Evolutionary conservation across 768 basidiomycete species (phyloP).

Genomic region (Termitomyces sp.): DNA sequence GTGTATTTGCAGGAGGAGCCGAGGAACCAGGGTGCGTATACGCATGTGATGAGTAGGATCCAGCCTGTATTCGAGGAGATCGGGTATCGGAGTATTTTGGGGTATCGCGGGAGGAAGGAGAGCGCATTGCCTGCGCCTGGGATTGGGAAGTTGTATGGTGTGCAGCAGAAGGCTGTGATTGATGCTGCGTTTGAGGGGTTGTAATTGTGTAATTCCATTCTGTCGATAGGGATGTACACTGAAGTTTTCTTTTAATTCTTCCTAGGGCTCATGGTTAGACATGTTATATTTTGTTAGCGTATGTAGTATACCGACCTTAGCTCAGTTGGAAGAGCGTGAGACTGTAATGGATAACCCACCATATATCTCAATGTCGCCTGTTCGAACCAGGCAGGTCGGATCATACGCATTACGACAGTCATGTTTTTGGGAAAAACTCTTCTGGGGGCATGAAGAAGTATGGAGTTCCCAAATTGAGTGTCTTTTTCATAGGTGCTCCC

Average conservation of each 20-base stretch:
- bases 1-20: slow-evolving; percentile 87
- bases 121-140: slow-evolving; percentile 77
- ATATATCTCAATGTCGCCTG: slow-evolving; percentile 6
- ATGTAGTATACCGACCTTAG: background rate
- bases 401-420: too few relatives aligned
- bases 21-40: slow-evolving; percentile 79
- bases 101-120: slow-evolving; percentile 63
- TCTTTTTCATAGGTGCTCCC: too few relatives aligned
- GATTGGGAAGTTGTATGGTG: slow-evolving; percentile 59
- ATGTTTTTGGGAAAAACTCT: too few relatives aligned
- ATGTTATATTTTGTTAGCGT: fast-evolving
- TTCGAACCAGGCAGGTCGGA: slow-evolving; percentile 9
- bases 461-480: too few relatives aligned
- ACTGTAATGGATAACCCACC: slow-evolving; percentile 2
- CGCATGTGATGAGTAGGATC: slow-evolving; percentile 58
- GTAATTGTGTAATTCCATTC: background rate
- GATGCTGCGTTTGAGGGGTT: slow-evolving; percentile 42
- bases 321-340: slow-evolving; percentile 11
- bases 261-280: background rate
- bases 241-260: too few relatives aligned
- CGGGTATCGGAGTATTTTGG: slow-evolving; percentile 27
- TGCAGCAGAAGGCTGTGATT: slow-evolving; percentile 59
- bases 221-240: too few relatives aligned
- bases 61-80: slow-evolving; percentile 38
- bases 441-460: too few relatives aligned